Evolutionary conservation across 352 stramenopile species (phyloP).

Genomic region (Pythium phragmiticola): DNA sequence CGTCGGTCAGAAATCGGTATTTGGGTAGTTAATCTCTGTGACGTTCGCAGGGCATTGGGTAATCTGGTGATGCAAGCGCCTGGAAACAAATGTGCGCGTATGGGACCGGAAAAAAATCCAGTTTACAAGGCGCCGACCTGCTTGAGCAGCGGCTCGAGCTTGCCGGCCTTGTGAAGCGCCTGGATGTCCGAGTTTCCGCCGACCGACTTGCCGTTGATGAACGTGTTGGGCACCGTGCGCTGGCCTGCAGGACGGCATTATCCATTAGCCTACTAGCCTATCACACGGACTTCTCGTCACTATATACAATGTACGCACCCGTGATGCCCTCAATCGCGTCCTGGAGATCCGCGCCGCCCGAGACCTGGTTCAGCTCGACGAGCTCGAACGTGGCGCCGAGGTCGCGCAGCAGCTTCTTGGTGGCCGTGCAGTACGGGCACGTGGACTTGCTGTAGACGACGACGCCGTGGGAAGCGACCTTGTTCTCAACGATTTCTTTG

Average conservation of each 20-base stretch:
- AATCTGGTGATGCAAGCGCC: no score
- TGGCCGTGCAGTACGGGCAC: slow-evolving; percentile 93
- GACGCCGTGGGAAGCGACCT: slow-evolving; percentile 51
- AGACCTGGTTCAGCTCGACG: slow-evolving; percentile 62
- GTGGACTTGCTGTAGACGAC: slow-evolving; percentile 94
- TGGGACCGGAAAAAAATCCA: no score
- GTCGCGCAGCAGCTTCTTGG: slow-evolving; percentile 60
- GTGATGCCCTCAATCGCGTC: slow-evolving; percentile 62
- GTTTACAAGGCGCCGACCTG: slow-evolving; percentile 42
- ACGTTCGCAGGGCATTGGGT: no score
- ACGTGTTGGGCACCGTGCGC: slow-evolving; percentile 96
- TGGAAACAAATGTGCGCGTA: no score
- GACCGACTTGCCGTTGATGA: slow-evolving; percentile 93
- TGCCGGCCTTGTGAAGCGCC: slow-evolving; percentile 78
- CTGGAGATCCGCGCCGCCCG: slow-evolving; percentile 52
- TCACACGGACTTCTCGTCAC: not conserved
- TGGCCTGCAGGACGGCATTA: slow-evolving; percentile 54
- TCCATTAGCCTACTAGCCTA: not conserved
- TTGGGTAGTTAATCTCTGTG: no score
- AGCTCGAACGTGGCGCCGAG: slow-evolving; percentile 52
- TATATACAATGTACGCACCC: slow-evolving; percentile 18
- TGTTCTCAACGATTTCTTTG: slow-evolving; percentile 65
- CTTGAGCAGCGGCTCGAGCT: slow-evolving; percentile 90
- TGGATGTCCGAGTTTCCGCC: slow-evolving; percentile 96
- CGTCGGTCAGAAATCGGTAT: no score